A percentile compares a stretch with the other conserved stretches of the same genome.
phyloP scores from a whole-genome alignment of 1,284 basidiomycete genomes.

The Microbotryum lychnidis-dioicae region DNA sequence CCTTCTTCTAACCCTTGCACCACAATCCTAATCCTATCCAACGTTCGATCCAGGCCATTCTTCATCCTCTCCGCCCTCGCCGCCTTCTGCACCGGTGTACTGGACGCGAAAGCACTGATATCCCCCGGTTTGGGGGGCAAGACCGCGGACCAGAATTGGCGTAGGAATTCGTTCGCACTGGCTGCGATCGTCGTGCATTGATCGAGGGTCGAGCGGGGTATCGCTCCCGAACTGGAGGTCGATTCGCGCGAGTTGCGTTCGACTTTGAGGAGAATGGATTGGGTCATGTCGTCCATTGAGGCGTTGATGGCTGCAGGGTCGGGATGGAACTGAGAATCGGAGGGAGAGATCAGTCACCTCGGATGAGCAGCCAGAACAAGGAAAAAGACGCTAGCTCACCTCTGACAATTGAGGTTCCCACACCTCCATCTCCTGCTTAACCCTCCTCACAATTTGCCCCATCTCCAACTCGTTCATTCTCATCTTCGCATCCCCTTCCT shows the following conservation, averaged over 20 bases:
- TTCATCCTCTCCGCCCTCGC: constrained; percentile 77
- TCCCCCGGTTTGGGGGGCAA: constrained; percentile 63
- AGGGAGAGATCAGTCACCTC: constrained; percentile 5
- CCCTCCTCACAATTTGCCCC: constrained; percentile 1
- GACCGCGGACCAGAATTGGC: constrained; percentile 88
- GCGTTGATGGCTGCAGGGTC: constrained; percentile 58
- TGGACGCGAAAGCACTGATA: constrained; percentile 46
- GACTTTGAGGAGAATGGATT: constrained; percentile 50
- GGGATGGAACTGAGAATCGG: constrained; percentile 49
- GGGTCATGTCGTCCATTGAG: constrained; percentile 64
- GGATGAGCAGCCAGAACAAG: neutral
- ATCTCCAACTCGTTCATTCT: constrained; percentile 11
- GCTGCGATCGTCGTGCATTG: constrained; percentile 84
- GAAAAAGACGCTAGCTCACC: constrained; percentile 41
- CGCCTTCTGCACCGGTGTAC: constrained; percentile 49
- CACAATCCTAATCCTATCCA: constrained; percentile 69
- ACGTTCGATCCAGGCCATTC: constrained; percentile 64
- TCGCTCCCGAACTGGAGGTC: constrained; percentile 50
- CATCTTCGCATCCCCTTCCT: constrained; percentile 10
- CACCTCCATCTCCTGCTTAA: constrained; percentile 47
- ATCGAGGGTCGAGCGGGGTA: constrained; percentile 67
- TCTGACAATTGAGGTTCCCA: constrained; percentile 56
- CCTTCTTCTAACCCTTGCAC: constrained; percentile 55
- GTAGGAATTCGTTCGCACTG: constrained; percentile 86
- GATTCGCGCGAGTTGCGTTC: constrained; percentile 14